Conservation (phyloP, 1,284 basidiomycete species). For the Ustilago sp. region DNA sequence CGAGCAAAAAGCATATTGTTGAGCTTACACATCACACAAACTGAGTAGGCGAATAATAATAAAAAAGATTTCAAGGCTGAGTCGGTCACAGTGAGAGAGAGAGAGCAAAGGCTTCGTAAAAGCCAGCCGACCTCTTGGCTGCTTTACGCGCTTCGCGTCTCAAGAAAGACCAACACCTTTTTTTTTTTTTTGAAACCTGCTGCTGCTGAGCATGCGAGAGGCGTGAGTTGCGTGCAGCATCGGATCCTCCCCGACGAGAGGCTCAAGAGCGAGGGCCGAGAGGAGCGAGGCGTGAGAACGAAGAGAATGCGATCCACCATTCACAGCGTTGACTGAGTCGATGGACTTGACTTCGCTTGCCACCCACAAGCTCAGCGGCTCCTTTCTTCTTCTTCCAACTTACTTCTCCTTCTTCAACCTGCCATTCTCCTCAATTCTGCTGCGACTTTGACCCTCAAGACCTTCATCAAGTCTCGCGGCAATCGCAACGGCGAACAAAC, state of each 20-base stretch:
- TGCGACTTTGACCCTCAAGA: background rate
- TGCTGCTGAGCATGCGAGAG: slow-evolving; percentile 5
- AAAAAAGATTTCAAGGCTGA: slow-evolving; percentile 4
- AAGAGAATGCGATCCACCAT: background rate
- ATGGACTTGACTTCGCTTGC: background rate
- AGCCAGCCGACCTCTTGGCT: slow-evolving; percentile 15
- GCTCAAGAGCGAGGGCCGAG: slow-evolving; percentile 5
- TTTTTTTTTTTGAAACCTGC: slow-evolving; percentile 10
- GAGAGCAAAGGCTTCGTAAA: slow-evolving; percentile 8
- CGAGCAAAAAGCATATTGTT: background rate
- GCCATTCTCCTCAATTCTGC: background rate
- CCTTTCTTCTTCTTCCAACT: background rate
- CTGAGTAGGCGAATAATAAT: background rate
- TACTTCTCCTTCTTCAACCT: background rate
- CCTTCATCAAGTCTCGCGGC: slow-evolving; percentile 3
- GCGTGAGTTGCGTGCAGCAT: background rate
- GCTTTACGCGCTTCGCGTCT: slow-evolving; percentile 34
- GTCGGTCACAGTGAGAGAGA: slow-evolving; percentile 1
- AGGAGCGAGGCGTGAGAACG: slow-evolving; percentile 9
- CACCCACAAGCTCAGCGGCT: background rate
- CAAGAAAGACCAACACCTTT: slow-evolving; percentile 23
- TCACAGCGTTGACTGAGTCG: slow-evolving; percentile 13
- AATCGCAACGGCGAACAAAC: background rate
- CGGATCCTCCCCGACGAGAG: slow-evolving; percentile 12
- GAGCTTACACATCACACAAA: background rate